Percentiles rank a stretch among this genome's conserved stretches.
Conservation (phyloP, 2,329 filamentous ascomycete genomes). For the Stachybotrys chlorohalonatus region DNA sequence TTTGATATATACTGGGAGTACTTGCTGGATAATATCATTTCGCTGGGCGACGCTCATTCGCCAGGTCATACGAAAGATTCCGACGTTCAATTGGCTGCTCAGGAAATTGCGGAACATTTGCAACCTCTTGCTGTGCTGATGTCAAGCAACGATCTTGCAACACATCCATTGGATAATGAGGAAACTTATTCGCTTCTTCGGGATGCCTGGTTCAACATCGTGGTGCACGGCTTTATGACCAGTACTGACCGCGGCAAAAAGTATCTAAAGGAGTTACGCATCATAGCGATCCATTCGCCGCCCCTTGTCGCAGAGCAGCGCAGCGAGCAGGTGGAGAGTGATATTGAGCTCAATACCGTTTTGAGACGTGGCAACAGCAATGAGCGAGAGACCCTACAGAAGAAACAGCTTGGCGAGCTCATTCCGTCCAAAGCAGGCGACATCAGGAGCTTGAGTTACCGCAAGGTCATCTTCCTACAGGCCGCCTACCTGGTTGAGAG, state of each 20-base stretch:
- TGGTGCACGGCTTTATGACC: conserved; percentile 81
- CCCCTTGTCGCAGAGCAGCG: conserved; percentile 83
- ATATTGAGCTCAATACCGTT: conserved; percentile 93
- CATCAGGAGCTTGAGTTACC: conserved; percentile 75
- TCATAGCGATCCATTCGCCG: conserved; percentile 79
- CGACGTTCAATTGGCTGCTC: conserved; percentile 73
- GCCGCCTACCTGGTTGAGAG: conserved; percentile 85
- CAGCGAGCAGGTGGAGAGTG: conserved; percentile 84
- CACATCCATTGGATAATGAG: conserved; percentile 46
- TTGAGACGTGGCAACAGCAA: conserved; percentile 77
- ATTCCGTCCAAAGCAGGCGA: conserved; percentile 70
- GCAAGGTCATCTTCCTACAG: conserved; percentile 86
- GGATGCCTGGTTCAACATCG: conserved; percentile 97
- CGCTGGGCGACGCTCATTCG: conserved; percentile 78
- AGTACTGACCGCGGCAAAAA: conserved; percentile 64
- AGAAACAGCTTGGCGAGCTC: conserved; percentile 64
- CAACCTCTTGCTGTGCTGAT: conserved; percentile 82
- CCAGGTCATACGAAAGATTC: conserved; percentile 63
- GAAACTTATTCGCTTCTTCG: conserved; percentile 66
- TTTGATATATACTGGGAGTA: conserved; percentile 80
- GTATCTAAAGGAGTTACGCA: conserved; percentile 66
- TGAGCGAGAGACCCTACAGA: conserved; percentile 71
- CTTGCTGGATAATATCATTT: conserved; percentile 78
- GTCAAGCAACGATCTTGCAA: conserved; percentile 51
- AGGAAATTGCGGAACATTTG: conserved; percentile 80